Evolutionary conservation across 441 rosid species (phyloP).

Genomic region (Metrosideros polymorpha): DNA sequence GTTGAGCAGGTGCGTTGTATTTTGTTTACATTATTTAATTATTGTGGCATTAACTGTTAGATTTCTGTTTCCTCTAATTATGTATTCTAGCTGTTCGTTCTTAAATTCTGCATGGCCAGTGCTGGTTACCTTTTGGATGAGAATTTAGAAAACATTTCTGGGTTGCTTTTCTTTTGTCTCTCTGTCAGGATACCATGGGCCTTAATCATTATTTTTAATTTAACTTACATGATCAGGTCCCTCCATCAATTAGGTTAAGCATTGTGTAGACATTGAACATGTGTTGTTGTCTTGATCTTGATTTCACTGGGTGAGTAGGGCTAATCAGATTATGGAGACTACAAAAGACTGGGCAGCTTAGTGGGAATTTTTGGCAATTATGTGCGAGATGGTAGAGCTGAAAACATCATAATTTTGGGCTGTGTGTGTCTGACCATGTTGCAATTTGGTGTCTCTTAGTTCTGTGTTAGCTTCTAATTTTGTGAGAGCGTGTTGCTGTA

Average conservation of each 20-base stretch:
- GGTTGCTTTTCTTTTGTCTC: neutral
- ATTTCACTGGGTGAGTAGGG: neutral
- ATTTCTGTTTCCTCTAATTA: neutral
- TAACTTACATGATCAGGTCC: neutral
- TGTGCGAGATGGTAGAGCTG: neutral
- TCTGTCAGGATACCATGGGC: neutral
- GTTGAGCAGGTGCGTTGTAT: conserved; percentile 71
- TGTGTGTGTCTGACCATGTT: accelerated
- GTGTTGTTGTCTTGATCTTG: neutral
- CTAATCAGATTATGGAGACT: neutral
- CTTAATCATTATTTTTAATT: neutral
- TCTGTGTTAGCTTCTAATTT: neutral
- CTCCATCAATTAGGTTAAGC: neutral
- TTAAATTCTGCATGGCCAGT: neutral
- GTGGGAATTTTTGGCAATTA: neutral
- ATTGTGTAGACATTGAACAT: neutral
- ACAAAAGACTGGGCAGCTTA: neutral
- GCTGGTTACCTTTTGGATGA: neutral
- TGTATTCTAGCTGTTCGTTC: neutral
- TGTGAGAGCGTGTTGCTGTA: neutral
- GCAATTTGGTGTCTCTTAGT: neutral
- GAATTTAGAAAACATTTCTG: neutral
- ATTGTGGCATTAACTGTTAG: neutral
- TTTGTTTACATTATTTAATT: neutral
- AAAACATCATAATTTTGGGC: neutral